Base-by-base conservation (phyloP, 1,139 yeast species). In the Spencermartinsiella ligniputridi region DNA sequence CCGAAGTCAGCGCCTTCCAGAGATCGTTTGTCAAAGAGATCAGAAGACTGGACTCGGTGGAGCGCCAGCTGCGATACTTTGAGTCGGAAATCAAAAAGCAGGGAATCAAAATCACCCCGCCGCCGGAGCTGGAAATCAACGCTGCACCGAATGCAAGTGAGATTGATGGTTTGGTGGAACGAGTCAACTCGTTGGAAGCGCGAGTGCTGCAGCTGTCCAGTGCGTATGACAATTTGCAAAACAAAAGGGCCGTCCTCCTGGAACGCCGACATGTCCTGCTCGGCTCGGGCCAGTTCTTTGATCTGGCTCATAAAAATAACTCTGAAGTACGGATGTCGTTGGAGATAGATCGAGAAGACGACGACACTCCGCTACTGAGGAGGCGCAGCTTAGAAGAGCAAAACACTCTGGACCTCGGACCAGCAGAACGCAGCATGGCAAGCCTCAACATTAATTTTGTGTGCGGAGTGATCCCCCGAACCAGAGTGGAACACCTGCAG, bases 1-100 rank as follows among this genome's bases (percentile, higher is more conserved):
- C 83, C 35, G 79, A 78, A 58, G 78, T 88, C 45, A 83, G 84
- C 47, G 75, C 90, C 11, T 92, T 92, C 68, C 98, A 92, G 66
- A 73, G 98, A 51, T 79, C 95, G 0, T 92, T 84, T 62, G 89
- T 92, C 40, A 75, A 75, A 54, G 97, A 94, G 56, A 79, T 89
- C 46, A 75, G 96, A 53, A 71, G 75, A 42, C 63, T 79, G 42
- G 86, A 81, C 57, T 76, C 79, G 52, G 74, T 76, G 3, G 78
- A 82, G 60, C 74, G 88, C 51, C 88, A 82, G 59, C 69, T 76
- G 41, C 65, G 76, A 34, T 70, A 55, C 47, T 62, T 67, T 46
- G 56, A 50, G 25, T 37, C 53, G 16, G 66, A 66, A 40, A 54
- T 62, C 16, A 60, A 53, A 39, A 50, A 50, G 38, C 58, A 58